Evolutionary conservation across 2,329 filamentous ascomycete genomes (phyloP), one percentile per base, ranked within the genome.

Genomic region (Phoma sp.): DNA sequence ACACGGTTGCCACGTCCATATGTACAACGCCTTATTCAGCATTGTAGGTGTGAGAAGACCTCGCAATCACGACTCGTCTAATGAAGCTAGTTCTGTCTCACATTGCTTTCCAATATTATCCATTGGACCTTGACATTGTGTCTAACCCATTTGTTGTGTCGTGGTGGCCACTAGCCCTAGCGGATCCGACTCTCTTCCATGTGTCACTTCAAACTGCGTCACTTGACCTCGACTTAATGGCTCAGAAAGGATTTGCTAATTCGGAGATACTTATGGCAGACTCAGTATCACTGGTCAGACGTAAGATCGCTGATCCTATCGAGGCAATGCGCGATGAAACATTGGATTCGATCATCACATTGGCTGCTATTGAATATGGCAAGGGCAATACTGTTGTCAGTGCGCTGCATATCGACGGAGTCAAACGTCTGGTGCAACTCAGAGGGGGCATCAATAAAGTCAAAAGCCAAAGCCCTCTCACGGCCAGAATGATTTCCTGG

Each of bases 61-160:
- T 30, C 9, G 11, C n/a, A 11, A 6, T 3, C 24, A 39, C 10
- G 27, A 10, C 2, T 36, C 10, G 3, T 11, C 9, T 32, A 8
- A 27, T 54, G 32, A 3, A 46, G 8, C 10, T 48, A 84, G 83
- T 86, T 57, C 70, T 85, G 3, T 76, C 79, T 37, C 83, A 80
- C 39, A 85, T 86, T 41, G 82, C 83, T 0, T 86, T 86, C 45
- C 80, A 85, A 57, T 86, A 85, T 61, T 86, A 86, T 60, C 83
- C 83, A 0, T 72, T 85, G 18, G 83, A 86, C 46, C 70, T 83
- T 7, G 78, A 75, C 55, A 62, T 76, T n/a, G 67, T 68, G 0
- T 82, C 83, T 7, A 86, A 86, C 59, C 83, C 83, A 0, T 86
- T 86, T 55, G 70, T 86, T 14, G 71, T 84, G 6, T 84, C 82